Conservation (phyloP, 805 yeast genomes). For the Blastobotrys robertii region DNA sequence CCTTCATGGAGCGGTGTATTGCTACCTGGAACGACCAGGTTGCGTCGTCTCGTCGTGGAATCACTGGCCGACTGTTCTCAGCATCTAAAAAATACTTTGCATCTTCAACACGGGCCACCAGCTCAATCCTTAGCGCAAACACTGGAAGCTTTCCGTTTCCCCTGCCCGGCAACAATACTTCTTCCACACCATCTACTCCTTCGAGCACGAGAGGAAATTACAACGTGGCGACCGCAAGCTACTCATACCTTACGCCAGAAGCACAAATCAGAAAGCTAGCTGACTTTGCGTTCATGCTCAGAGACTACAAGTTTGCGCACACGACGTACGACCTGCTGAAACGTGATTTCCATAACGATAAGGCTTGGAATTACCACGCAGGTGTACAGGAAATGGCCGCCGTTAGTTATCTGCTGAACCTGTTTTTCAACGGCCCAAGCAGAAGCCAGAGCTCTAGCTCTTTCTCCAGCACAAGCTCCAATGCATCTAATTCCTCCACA, state of each 20-base stretch:
- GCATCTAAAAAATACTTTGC: slow-evolving; percentile 45
- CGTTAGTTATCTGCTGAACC: slow-evolving; percentile 53
- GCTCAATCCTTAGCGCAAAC: slow-evolving; percentile 22
- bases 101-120: slow-evolving; percentile 24
- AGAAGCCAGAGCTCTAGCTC: slow-evolving; percentile 6
- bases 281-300: slow-evolving; percentile 86
- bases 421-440: neutral
- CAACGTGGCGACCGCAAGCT: slow-evolving; percentile 33
- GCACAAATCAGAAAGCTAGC: slow-evolving; percentile 73
- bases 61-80: slow-evolving; percentile 62
- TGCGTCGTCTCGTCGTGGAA: slow-evolving; percentile 64
- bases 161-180: slow-evolving; percentile 12
- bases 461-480: slow-evolving; percentile 1
- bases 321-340: slow-evolving; percentile 73
- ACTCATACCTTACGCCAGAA: slow-evolving; percentile 55
- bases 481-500: slow-evolving; percentile 22
- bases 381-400: slow-evolving; percentile 86
- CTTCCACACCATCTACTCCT: slow-evolving; percentile 10
- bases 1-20: slow-evolving; percentile 81
- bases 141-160: slow-evolving; percentile 16
- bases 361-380: slow-evolving; percentile 73
- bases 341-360: slow-evolving; percentile 66
- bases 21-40: slow-evolving; percentile 77
- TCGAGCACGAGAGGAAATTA: slow-evolving; percentile 28
- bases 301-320: slow-evolving; percentile 79